Evolutionary conservation across 179 eudicot species (phyloP).

Genomic region (Carnegiea gigantea): DNA sequence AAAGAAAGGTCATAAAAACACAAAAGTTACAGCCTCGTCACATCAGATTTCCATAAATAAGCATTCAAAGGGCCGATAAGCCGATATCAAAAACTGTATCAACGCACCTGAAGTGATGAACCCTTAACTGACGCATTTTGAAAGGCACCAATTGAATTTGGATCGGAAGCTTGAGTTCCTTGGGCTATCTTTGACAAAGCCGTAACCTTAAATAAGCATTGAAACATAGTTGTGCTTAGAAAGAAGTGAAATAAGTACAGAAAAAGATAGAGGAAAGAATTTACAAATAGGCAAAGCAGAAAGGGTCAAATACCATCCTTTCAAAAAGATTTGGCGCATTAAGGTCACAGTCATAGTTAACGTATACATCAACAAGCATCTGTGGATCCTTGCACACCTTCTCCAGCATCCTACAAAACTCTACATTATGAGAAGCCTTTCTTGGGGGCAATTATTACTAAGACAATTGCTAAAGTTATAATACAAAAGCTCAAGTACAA

Average conservation of each 20-base stretch:
- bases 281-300: conserved; percentile 4
- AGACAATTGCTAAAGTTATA: too few relatives aligned
- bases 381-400: conserved; percentile 92
- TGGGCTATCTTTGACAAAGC: conserved; percentile 84
- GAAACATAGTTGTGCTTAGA: neutral
- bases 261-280: neutral
- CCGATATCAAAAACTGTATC: neutral
- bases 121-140: conserved; percentile 79
- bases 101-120: conserved; percentile 86
- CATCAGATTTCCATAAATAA: neutral
- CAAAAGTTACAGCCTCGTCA: neutral
- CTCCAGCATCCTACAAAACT: conserved; percentile 86
- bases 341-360: conserved; percentile 95
- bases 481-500: too few relatives aligned
- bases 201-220: conserved; percentile 53
- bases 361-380: conserved; percentile 94
- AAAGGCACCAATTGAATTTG: conserved; percentile 65
- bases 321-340: conserved; percentile 95
- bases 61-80: conserved; percentile 1
- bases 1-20: neutral
- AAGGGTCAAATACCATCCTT: conserved; percentile 57
- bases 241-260: neutral
- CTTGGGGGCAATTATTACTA: too few relatives aligned
- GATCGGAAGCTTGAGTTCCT: conserved; percentile 84
- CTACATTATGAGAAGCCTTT: conserved; percentile 16